phyloP scores from a whole-genome alignment of 371 early-diverging fungal genomes.

The Basidiobolus meristosporus region DNA sequence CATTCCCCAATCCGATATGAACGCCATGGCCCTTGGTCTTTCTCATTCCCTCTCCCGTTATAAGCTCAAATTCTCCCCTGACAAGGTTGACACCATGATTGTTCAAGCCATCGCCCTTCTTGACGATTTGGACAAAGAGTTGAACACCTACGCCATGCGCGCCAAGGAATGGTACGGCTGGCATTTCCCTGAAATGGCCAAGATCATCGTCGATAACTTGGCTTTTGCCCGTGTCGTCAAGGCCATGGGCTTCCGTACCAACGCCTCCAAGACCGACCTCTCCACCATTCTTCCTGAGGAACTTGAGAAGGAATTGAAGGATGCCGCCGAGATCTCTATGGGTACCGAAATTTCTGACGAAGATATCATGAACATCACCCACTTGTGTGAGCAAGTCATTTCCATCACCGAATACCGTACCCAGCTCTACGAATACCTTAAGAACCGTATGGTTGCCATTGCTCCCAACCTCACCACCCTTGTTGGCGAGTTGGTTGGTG shows the following conservation, averaged over 20 bases:
- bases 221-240: constrained; percentile 75
- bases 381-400: constrained; percentile 68
- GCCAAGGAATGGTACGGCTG: constrained; percentile 97
- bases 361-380: constrained; percentile 72
- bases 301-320: constrained; percentile 39
- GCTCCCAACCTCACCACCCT: constrained; percentile 87
- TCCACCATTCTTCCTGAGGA: constrained; percentile 64
- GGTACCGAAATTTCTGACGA: constrained; percentile 83
- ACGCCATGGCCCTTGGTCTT: constrained; percentile 86
- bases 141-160: constrained; percentile 95
- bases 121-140: constrained; percentile 89
- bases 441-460: constrained; percentile 72
- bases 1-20: constrained; percentile 71
- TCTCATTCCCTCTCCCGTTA: constrained; percentile 95
- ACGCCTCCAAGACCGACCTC: constrained; percentile 47
- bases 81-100: constrained; percentile 90
- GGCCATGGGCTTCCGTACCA: constrained; percentile 60
- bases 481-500: constrained; percentile 84
- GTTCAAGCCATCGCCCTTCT: constrained; percentile 85
- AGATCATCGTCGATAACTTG: constrained; percentile 83
- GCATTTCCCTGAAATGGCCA: constrained; percentile 97
- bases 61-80: constrained; percentile 96
- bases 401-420: constrained; percentile 70
- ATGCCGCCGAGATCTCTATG: constrained; percentile 82
- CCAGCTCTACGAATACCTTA: constrained; percentile 77